phyloP scores from a whole-genome alignment of 2,329 filamentous ascomycete genomes.

The Cucurbitaria berberidis region DNA sequence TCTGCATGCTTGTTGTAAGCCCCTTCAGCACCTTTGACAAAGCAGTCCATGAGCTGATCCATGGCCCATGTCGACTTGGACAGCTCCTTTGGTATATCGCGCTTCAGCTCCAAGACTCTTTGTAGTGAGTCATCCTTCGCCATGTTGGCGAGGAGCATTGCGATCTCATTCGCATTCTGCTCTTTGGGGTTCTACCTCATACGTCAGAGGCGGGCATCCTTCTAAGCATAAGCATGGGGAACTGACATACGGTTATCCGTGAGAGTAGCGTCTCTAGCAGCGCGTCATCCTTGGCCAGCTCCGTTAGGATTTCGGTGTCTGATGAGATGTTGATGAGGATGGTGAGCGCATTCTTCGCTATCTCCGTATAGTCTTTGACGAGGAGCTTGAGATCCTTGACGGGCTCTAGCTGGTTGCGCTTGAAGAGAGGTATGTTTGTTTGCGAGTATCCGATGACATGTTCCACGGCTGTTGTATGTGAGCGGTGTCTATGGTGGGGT shows the following conservation, averaged over 20 bases:
- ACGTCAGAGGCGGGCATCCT: slow-evolving; percentile 8
- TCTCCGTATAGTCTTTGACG: slow-evolving; percentile 82
- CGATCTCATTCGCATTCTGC: slow-evolving; percentile 79
- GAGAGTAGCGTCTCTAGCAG: slow-evolving; percentile 77
- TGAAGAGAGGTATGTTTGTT: slow-evolving; percentile 81
- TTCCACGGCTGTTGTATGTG: slow-evolving; percentile 68
- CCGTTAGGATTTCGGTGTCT: slow-evolving; percentile 76
- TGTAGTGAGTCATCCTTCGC: slow-evolving; percentile 79
- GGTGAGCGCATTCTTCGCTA: slow-evolving; percentile 89
- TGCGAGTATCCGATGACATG: slow-evolving; percentile 85
- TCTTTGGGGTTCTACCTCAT: slow-evolving; percentile 70
- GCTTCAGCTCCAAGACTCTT: slow-evolving; percentile 70
- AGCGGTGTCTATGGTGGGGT: slow-evolving; percentile 27
- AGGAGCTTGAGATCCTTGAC: slow-evolving; percentile 87
- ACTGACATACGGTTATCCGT: slow-evolving; percentile 76
- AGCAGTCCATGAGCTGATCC: slow-evolving; percentile 93
- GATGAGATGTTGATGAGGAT: slow-evolving; percentile 87
- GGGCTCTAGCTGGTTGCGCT: slow-evolving; percentile 76
- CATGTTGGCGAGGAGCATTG: slow-evolving; percentile 93
- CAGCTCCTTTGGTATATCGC: slow-evolving; percentile 71
- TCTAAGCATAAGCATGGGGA: slow-evolving; percentile 11
- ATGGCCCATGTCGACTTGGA: slow-evolving; percentile 75
- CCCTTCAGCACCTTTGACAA: slow-evolving; percentile 87
- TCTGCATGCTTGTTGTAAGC: slow-evolving; percentile 83
- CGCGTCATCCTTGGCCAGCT: slow-evolving; percentile 75